Evolutionary conservation across 495 filamentous ascomycete species (phyloP).

Genomic region (Lepraria neglecta): DNA sequence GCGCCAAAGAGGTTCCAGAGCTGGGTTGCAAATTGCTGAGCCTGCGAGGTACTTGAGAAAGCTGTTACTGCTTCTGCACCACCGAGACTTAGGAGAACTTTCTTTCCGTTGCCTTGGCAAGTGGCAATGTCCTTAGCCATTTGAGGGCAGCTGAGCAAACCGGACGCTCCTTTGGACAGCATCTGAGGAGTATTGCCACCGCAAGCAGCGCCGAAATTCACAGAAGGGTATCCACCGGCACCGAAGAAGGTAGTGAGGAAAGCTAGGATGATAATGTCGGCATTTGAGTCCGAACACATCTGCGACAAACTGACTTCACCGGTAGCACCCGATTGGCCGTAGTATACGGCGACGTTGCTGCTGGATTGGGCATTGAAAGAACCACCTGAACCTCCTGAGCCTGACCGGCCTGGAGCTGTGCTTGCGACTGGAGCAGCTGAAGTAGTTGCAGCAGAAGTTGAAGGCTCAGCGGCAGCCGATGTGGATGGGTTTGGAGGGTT

Average conservation of each 20-base stretch:
- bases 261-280: slow-evolving; percentile 48
- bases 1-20: slow-evolving; percentile 51
- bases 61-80: slow-evolving; percentile 39
- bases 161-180: slow-evolving; percentile 23
- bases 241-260: slow-evolving; percentile 44
- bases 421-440: background rate
- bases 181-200: slow-evolving; percentile 24
- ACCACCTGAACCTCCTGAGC: background rate
- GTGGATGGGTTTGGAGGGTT: background rate
- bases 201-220: slow-evolving; percentile 31
- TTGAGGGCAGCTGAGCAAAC: slow-evolving; percentile 38
- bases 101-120: slow-evolving; percentile 47
- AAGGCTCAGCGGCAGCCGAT: background rate
- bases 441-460: background rate
- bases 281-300: slow-evolving; percentile 32
- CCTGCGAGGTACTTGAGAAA: slow-evolving; percentile 38
- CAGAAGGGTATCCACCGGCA: slow-evolving; percentile 28
- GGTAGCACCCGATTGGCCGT: slow-evolving; percentile 24
- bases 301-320: slow-evolving; percentile 19
- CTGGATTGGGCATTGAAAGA: slow-evolving; percentile 18
- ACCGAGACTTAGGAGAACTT: slow-evolving; percentile 46
- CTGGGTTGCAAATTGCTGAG: slow-evolving; percentile 41
- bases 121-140: slow-evolving; percentile 42
- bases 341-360: slow-evolving; percentile 28
- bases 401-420: background rate